Evolutionary conservation across 2,329 filamentous ascomycete genomes (phyloP).

Genomic region (Ophiostoma ips): DNA sequence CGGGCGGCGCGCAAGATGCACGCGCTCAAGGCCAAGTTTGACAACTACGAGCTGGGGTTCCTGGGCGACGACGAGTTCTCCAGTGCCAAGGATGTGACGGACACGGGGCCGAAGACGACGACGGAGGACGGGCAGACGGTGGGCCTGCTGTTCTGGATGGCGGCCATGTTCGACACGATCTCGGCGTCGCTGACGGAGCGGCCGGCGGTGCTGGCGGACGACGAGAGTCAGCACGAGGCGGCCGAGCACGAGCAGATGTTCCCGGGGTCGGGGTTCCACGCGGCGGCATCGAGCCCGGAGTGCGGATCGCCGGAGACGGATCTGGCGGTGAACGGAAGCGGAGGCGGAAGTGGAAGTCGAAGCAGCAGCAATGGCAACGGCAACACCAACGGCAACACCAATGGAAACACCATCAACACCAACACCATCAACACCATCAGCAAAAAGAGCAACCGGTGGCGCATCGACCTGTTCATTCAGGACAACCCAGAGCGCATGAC

Average conservation of each 20-base stretch:
- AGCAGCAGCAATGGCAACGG: too few relatives aligned
- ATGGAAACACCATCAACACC: too few relatives aligned
- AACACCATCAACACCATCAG: background rate
- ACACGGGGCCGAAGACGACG: background rate
- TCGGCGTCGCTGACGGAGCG: slow-evolving; percentile 36
- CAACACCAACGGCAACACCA: too few relatives aligned
- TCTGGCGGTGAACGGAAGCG: too few relatives aligned
- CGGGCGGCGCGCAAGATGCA: slow-evolving; percentile 26
- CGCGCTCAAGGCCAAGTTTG: slow-evolving; percentile 23
- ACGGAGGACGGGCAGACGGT: slow-evolving; percentile 28
- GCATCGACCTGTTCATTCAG: slow-evolving; percentile 24
- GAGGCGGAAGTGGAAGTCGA: too few relatives aligned
- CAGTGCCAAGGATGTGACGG: background rate
- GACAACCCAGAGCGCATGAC: slow-evolving; percentile 16
- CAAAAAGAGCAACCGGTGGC: slow-evolving; percentile 15
- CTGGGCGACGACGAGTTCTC: background rate
- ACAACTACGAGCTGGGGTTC: slow-evolving; percentile 13
- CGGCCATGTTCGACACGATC: slow-evolving; percentile 44
- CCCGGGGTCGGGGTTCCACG: slow-evolving; percentile 9
- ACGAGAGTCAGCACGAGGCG: slow-evolving; percentile 26
- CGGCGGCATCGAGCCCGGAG: background rate
- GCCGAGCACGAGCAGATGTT: slow-evolving; percentile 13
- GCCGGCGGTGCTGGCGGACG: slow-evolving; percentile 25
- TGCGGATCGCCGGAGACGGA: background rate
- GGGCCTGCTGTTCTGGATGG: slow-evolving; percentile 42